phyloP scores from a whole-genome alignment of 2,329 filamentous ascomycete genomes.

The Ceratocystis destructans region DNA sequence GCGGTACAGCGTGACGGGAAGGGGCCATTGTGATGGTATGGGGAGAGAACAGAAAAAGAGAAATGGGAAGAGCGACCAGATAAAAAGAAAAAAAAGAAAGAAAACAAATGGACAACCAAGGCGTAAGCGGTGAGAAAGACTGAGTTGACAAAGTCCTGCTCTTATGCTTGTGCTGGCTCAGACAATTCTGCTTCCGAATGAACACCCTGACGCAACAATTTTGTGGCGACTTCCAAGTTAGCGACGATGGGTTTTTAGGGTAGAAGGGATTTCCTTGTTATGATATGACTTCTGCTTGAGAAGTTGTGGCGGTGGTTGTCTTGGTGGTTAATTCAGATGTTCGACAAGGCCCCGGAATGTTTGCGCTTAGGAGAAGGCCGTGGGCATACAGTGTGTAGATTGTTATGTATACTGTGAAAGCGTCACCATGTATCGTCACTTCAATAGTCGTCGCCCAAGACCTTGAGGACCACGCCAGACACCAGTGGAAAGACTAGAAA shows the following conservation, averaged over 20 bases:
- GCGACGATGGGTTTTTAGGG: background rate
- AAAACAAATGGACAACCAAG: background rate
- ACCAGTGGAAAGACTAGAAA: background rate
- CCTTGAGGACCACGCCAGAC: background rate
- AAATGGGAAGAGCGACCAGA: background rate
- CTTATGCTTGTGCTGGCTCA: background rate
- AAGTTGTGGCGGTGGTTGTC: slow-evolving; percentile 1
- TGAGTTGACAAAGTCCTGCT: background rate
- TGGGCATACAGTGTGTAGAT: background rate
- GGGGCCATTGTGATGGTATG: slow-evolving; percentile 28
- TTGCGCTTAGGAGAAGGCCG: slow-evolving; percentile 3
- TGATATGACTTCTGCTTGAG: background rate
- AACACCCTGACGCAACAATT: background rate
- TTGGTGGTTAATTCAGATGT: background rate
- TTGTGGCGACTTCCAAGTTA: background rate
- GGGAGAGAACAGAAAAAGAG: too few relatives aligned
- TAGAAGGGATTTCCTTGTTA: background rate
- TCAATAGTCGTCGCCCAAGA: too few relatives aligned
- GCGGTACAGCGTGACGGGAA: slow-evolving; percentile 32
- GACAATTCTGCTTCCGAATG: background rate
- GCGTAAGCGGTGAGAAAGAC: background rate
- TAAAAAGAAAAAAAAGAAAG: background rate
- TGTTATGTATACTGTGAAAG: background rate
- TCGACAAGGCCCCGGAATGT: slow-evolving; percentile 3
- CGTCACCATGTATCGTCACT: background rate